phyloP scores from a whole-genome alignment of 148 eudicot genomes.

The Silene uniflora region DNA sequence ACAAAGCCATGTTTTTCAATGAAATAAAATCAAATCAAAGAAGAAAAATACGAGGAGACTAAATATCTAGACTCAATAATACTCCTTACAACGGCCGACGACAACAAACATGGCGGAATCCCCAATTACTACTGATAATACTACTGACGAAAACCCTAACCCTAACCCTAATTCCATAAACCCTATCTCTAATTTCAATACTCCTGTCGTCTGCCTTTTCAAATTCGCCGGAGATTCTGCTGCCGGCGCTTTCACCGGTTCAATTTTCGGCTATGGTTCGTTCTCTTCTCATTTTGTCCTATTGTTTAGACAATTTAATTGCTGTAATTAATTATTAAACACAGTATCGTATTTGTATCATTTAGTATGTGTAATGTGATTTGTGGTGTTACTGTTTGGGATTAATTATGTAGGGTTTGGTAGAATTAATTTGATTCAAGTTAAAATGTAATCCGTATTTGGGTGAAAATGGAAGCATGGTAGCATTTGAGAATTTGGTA shows the following conservation, averaged over 20 bases:
- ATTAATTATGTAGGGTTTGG: neutral
- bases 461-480: neutral
- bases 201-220: slow-evolving; percentile 62
- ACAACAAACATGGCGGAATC: slow-evolving; percentile 20
- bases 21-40: no score
- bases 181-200: slow-evolving; percentile 11
- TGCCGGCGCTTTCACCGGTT: slow-evolving; percentile 76
- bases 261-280: slow-evolving; percentile 76
- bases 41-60: no score
- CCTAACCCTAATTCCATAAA: slow-evolving; percentile 21
- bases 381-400: no score
- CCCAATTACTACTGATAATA: slow-evolving; percentile 34
- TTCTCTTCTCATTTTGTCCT: neutral
- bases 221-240: slow-evolving; percentile 67
- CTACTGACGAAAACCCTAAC: slow-evolving; percentile 32
- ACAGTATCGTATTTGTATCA: neutral
- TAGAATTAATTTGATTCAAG: no score
- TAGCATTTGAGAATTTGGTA: neutral
- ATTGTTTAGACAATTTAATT: no score
- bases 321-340: neutral
- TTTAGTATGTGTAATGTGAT: no score
- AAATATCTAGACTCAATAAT: no score
- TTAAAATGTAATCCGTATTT: neutral
- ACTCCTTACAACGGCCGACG: neutral
- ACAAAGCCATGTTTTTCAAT: no score